A percentile compares a stretch with the other conserved stretches of the same genome.
phyloP scores from a whole-genome alignment of 208 protist species.

The Wallacemonas sp. region DNA sequence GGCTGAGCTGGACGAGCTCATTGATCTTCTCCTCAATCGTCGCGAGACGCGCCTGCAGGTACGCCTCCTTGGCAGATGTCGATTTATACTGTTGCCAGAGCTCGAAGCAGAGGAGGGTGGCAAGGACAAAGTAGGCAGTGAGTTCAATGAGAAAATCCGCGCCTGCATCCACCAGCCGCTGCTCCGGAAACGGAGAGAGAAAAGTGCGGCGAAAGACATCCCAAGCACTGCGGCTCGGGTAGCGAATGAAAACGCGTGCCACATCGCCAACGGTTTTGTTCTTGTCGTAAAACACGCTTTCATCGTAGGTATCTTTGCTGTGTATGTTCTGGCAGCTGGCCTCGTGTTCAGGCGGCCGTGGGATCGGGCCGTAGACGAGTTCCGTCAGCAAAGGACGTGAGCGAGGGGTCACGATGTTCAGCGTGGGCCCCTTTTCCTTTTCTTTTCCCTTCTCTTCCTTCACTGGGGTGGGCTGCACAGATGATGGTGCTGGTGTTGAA shows the following conservation, averaged over 20 bases:
- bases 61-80: constrained; percentile 56
- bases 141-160: constrained; percentile 83
- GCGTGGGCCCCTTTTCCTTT: constrained; percentile 16
- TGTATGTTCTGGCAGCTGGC: constrained; percentile 13
- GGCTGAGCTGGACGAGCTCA: constrained; percentile 45
- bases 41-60: constrained; percentile 56
- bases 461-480: neutral
- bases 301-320: constrained; percentile 49
- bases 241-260: constrained; percentile 66
- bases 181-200: constrained; percentile 62
- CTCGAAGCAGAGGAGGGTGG: constrained; percentile 62
- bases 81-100: constrained; percentile 48
- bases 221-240: constrained; percentile 72
- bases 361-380: constrained; percentile 53
- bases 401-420: constrained; percentile 52
- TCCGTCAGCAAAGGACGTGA: constrained; percentile 68
- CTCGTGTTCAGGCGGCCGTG: constrained; percentile 24
- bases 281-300: constrained; percentile 45
- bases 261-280: constrained; percentile 45
- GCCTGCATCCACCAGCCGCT: constrained; percentile 69
- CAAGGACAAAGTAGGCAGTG: constrained; percentile 67
- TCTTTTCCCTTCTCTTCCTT: neutral
- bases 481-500: constrained; percentile 9
- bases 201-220: constrained; percentile 77
- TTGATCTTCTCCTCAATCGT: constrained; percentile 82